Evolutionary conservation across 192 early-diverging fungal genomes (phyloP), one percentile per base, ranked within the genome.

Genomic region (Coemansia sp.): DNA sequence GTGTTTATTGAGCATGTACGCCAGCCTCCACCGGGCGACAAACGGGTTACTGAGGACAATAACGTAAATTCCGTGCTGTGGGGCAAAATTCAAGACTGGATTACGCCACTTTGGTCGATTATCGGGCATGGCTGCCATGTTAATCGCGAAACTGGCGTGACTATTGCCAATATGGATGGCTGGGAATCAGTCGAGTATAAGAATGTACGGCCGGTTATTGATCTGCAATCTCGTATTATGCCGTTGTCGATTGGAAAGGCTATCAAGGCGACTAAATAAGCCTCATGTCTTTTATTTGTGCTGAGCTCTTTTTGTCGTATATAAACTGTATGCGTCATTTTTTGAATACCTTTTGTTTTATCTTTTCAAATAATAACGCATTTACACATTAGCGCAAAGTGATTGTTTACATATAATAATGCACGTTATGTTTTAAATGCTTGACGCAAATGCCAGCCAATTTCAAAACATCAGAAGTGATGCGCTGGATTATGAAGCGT

Each of bases 201-300:
- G 52, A 67, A 57, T 43, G 63, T 75, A 11, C 72, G 77, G 19
- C 72, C 69, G 0, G 57, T 55, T 17, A 65, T 80, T 8, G 72
- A 80, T 17, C 29, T 75, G 12, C 65, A 75, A 29, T 70, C 77
- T 1, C 57, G 65, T 1, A 63, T 80, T 23, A 75, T 80, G 77
- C 72, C 77, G 1, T 41, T 80, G 35, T 67, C 72, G 23, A 71
- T 80, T 63, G 77, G 77, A 32, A 71, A 68, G 39, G 77, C 77
- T n/a, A 67, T 39, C 24, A 80, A 80, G 49, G 69, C 69, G 4
- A 45, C 38, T 10, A 27, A 11, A 7, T 54, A 50, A 25, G 19
- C 32, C 15, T 32, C 19, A 58, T 27, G 39, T 59, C 32, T 59
- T 24, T 7, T 23, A 12, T 37, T 59, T 59, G 57, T 17, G 8